Percentiles rank a stretch among this genome's conserved stretches.
Evolutionary conservation across 164 flowering plant genomes (phyloP).

Genomic region (Cinnamomum chago): DNA sequence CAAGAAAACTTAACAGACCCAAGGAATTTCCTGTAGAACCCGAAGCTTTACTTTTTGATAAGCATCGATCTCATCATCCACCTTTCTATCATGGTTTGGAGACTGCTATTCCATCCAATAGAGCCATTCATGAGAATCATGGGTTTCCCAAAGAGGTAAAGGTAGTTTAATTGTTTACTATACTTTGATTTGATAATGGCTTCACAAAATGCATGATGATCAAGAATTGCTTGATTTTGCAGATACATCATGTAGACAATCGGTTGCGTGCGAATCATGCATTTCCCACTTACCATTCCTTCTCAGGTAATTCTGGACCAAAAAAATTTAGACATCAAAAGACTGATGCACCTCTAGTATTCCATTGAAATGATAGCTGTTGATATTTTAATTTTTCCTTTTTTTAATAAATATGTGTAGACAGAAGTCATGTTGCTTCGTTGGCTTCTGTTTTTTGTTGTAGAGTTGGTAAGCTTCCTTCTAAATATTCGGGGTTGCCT

Average conservation of each 20-base stretch:
- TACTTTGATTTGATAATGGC: neutral
- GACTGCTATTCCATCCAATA: slow-evolving; percentile 44
- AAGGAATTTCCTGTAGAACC: slow-evolving; percentile 56
- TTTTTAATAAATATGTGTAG: neutral
- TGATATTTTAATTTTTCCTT: neutral
- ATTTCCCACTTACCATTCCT: slow-evolving; percentile 33
- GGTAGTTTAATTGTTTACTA: neutral
- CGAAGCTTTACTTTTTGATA: slow-evolving; percentile 52
- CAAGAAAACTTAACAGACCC: slow-evolving; percentile 43
- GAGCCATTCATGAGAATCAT: slow-evolving; percentile 48
- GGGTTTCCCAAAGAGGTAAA: slow-evolving; percentile 73
- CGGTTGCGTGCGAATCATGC: slow-evolving; percentile 43
- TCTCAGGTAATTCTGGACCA: slow-evolving; percentile 44
- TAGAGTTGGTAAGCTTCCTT: no score
- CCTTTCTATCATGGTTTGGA: slow-evolving; percentile 56
- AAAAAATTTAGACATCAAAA: neutral
- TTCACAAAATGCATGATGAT: neutral
- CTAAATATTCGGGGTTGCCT: no score
- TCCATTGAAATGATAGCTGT: neutral
- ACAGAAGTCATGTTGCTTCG: no score
- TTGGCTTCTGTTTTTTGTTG: no score
- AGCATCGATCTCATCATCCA: slow-evolving; percentile 44
- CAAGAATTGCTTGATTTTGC: slow-evolving; percentile 17
- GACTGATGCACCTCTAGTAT: neutral
- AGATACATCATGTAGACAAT: slow-evolving; percentile 69